A percentile compares a stretch with the other conserved stretches of the same genome.
phyloP scores from a whole-genome alignment of 1,284 basidiomycete genomes.

The Rhodofomes roseus region DNA sequence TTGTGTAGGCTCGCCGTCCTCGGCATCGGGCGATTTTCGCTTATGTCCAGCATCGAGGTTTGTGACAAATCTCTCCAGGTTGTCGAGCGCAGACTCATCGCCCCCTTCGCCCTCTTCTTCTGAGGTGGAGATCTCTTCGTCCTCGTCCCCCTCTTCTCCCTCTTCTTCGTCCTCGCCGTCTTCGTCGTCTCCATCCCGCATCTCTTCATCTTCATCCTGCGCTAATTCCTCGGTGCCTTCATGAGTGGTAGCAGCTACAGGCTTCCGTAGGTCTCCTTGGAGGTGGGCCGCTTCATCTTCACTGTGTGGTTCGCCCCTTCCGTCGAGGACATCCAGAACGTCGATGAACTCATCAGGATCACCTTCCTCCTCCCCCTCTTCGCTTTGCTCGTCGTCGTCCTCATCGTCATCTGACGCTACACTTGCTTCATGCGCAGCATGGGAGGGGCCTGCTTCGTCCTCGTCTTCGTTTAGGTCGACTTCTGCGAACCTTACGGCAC shows the following conservation, averaged over 20 bases:
- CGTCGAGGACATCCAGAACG: slow-evolving; percentile 65
- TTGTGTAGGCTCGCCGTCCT: slow-evolving; percentile 25
- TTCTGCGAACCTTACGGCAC: slow-evolving; percentile 44
- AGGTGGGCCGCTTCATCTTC: slow-evolving; percentile 18
- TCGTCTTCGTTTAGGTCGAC: slow-evolving; percentile 69
- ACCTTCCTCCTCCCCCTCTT: slow-evolving; percentile 48
- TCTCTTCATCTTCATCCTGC: slow-evolving; percentile 13
- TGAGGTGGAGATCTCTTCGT: slow-evolving; percentile 43
- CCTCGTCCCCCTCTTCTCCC: slow-evolving; percentile 37
- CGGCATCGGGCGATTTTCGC: slow-evolving; percentile 55
- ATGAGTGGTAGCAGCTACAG: slow-evolving; percentile 4
- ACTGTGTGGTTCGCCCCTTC: slow-evolving; percentile 47
- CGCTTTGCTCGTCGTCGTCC: slow-evolving; percentile 21
- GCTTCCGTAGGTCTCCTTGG: slow-evolving; percentile 6
- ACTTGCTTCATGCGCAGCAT: slow-evolving; percentile 14
- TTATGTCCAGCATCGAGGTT: slow-evolving; percentile 69
- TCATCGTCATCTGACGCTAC: slow-evolving; percentile 14
- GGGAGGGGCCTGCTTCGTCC: slow-evolving; percentile 33
- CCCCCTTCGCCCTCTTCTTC: slow-evolving; percentile 58
- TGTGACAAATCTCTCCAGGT: slow-evolving; percentile 70
- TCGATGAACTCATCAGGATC: slow-evolving; percentile 63
- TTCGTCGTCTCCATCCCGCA: slow-evolving; percentile 19
- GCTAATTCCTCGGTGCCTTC: background rate
- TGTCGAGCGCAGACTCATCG: slow-evolving; percentile 53
- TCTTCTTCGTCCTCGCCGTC: slow-evolving; percentile 21